These are phyloP conservation scores for Cutaneotrichosporon dermatis DNA, from an alignment of 1,284 basidiomycete species.

Conservation along the genomic window DNA sequence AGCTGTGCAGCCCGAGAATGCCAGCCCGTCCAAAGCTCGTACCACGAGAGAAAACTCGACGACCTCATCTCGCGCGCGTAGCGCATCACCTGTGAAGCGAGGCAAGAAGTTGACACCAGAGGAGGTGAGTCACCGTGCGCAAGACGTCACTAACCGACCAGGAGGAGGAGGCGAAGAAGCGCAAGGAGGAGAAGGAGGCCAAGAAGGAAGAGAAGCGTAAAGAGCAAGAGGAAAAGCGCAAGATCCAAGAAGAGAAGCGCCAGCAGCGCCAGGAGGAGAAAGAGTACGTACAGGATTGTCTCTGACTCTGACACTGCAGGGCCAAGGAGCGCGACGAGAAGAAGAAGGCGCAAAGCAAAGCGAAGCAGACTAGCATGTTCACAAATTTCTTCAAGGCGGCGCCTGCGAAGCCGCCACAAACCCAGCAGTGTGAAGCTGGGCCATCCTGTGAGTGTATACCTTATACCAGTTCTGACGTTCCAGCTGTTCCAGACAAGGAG, in stretches of 20 bases:
- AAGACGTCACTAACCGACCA: constrained; percentile 3
- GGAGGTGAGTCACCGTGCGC: constrained; percentile 28
- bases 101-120: constrained; percentile 28
- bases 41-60: not conserved
- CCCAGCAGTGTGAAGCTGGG: not conserved
- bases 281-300: constrained; percentile 11
- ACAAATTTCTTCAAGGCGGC: constrained; percentile 33
- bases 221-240: constrained; percentile 12
- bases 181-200: constrained; percentile 9
- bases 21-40: not conserved
- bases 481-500: not conserved
- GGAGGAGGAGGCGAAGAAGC: constrained; percentile 29
- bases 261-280: constrained; percentile 18
- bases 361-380: constrained; percentile 35
- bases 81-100: constrained; percentile 34
- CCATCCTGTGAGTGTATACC: constrained; percentile 20
- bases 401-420: not conserved
- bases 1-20: constrained; percentile 10
- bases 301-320: constrained; percentile 11
- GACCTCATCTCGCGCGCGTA: constrained; percentile 7
- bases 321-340: constrained; percentile 34
- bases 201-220: constrained; percentile 7
- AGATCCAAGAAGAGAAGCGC: constrained; percentile 13
- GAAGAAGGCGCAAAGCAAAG: constrained; percentile 29
- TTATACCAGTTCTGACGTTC: not conserved